Percentiles rank a stretch among this genome's conserved stretches.
Conservation (phyloP, 345 rosid genomes). For the Acer campestre region DNA sequence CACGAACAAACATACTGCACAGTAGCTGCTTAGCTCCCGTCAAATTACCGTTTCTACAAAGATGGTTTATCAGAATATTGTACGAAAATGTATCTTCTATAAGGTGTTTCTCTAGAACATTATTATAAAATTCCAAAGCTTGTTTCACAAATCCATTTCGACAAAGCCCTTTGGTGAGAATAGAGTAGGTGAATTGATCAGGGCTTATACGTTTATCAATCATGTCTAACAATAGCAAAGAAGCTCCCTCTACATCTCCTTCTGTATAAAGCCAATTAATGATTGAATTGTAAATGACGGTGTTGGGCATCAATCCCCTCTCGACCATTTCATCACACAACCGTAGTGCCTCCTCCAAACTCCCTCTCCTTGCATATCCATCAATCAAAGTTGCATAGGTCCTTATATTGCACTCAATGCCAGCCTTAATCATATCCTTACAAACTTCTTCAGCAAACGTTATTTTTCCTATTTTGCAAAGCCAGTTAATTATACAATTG, state of each 20-base stretch:
- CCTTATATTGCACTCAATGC: slow-evolving; percentile 51
- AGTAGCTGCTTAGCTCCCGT: slow-evolving; percentile 36
- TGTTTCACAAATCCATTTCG: slow-evolving; percentile 40
- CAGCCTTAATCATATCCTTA: slow-evolving; percentile 51
- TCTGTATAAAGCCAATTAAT: slow-evolving; percentile 61
- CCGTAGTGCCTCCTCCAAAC: slow-evolving; percentile 51
- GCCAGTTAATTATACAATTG: slow-evolving; percentile 59
- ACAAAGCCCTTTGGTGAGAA: slow-evolving; percentile 51
- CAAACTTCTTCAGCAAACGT: slow-evolving; percentile 43
- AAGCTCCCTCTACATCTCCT: slow-evolving; percentile 55
- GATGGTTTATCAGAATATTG: slow-evolving; percentile 57
- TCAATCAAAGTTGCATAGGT: slow-evolving; percentile 71
- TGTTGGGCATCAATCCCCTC: slow-evolving; percentile 57
- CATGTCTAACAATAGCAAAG: slow-evolving; percentile 49
- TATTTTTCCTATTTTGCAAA: slow-evolving; percentile 60
- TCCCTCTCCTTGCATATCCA: slow-evolving; percentile 58
- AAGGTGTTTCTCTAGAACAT: slow-evolving; percentile 45
- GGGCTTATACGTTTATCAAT: slow-evolving; percentile 37
- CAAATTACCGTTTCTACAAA: slow-evolving; percentile 33
- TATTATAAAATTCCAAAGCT: slow-evolving; percentile 52
- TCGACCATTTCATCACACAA: slow-evolving; percentile 65
- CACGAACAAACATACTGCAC: slow-evolving; percentile 55
- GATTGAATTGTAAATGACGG: slow-evolving; percentile 55
- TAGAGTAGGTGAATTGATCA: slow-evolving; percentile 54
- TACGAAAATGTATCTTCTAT: slow-evolving; percentile 49